Base-by-base conservation (phyloP, 75 land plant genomes). In the Picea sitchensis region DNA sequence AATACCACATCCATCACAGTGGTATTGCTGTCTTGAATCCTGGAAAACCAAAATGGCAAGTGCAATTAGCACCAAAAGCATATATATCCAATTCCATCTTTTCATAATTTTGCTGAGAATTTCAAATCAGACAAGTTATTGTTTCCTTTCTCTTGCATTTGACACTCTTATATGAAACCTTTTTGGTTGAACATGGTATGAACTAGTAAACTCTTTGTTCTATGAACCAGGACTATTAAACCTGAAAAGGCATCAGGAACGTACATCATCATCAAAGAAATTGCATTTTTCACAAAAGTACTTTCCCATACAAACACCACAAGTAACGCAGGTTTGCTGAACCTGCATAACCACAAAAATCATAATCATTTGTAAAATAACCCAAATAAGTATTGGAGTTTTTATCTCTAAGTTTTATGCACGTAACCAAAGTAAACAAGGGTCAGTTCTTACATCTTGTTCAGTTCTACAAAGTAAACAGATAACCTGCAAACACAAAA, bases 241-340 rank as follows among this genome's bases (percentile, higher is more conserved):
- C 5, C 5, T 44, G 47, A 44, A 44, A 44, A 44, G 5, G 47
- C 5, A 44, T 44, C 3, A 2, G 63, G 73, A 47, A 75, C 85
- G 82, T 77, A 92, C 92, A 80, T 92, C 90, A 79, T 92, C 96
- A 84, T 92, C 96, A 72, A 82, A 90, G 79, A 92, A 87, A 30
- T 90, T 90, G 93, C 95, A 94, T 14, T 26, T 82, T 12, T 61
- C 76, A 65, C 96, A 94, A 76, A 88, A 94, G 80, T 90, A 94
- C 63, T 88, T 85, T 31, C 95, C 96, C 94, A 94, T 92, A 54
- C 89, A 88, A n/a, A 94, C 96, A 7, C 94, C 94, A 77, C 96
- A 94, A 23, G 82, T 90, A 6, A 76, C 81, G 82, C 96, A 93
- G 14, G 79, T 56, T 61, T 92, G 96, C 60, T 83, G 87, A 20